Evolutionary conservation across 805 yeast genomes (phyloP).

Genomic region (Candida fluviatilis): DNA sequence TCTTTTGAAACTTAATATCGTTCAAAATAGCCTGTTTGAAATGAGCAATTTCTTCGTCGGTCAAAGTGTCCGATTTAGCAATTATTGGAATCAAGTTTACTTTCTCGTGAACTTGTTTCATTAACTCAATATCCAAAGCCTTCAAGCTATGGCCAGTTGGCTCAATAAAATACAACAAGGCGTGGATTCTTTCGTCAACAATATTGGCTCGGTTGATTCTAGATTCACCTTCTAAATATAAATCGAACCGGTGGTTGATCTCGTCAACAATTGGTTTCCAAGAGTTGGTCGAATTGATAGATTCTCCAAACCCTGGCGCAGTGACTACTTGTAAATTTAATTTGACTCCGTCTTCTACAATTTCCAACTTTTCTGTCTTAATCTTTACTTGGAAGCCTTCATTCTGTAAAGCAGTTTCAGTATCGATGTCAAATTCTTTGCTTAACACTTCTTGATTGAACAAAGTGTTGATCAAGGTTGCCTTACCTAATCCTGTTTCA

Average conservation of each 20-base stretch:
- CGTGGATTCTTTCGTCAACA: conserved; percentile 85
- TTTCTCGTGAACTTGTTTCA: conserved; percentile 83
- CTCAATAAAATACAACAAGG: conserved; percentile 88
- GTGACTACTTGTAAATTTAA: conserved; percentile 80
- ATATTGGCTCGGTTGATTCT: conserved; percentile 68
- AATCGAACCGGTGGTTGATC: conserved; percentile 80
- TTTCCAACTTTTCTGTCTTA: conserved; percentile 22
- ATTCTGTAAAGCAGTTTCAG: conserved; percentile 19
- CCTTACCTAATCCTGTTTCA: conserved; percentile 88
- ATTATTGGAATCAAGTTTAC: conserved; percentile 93
- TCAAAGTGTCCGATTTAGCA: conserved; percentile 90
- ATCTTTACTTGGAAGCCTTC: conserved; percentile 31
- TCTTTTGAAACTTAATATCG: conserved; percentile 72
- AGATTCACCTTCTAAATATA: conserved; percentile 85
- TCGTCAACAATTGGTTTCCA: conserved; percentile 93
- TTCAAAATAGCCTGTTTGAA: conserved; percentile 67
- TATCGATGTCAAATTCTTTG: conserved; percentile 8
- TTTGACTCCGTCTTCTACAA: conserved; percentile 92
- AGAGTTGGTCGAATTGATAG: conserved; percentile 60
- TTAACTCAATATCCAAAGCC: conserved; percentile 82
- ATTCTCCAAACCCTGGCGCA: conserved; percentile 93
- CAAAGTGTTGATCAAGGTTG: conserved; percentile 86
- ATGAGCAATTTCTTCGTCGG: conserved; percentile 74
- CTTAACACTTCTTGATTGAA: conserved; percentile 47
- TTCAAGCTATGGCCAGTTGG: conserved; percentile 95